Evolutionary conservation across 768 basidiomycete genomes (phyloP).

Genomic region (Pleurotus citrinopileatus): DNA sequence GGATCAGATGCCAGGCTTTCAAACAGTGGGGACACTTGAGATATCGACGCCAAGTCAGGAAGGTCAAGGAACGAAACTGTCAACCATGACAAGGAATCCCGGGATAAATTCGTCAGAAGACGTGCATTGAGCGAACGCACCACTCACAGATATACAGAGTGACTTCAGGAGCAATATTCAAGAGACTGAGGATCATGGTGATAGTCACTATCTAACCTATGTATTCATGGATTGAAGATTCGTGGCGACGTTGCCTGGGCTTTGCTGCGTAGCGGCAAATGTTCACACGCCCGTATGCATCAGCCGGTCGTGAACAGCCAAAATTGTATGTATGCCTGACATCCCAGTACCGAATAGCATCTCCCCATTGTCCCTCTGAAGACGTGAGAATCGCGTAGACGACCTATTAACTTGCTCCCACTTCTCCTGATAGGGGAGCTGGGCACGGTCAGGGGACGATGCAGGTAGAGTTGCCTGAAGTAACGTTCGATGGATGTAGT

Average conservation of each 20-base stretch:
- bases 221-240: neutral
- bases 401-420: too few relatives aligned
- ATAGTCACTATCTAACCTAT: neutral
- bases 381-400: too few relatives aligned
- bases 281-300: neutral
- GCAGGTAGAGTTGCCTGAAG: too few relatives aligned
- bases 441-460: too few relatives aligned
- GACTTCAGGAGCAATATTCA: slow-evolving; percentile 52
- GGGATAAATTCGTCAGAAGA: too few relatives aligned
- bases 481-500: too few relatives aligned
- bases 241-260: neutral
- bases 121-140: too few relatives aligned
- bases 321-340: too few relatives aligned
- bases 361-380: too few relatives aligned
- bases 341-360: too few relatives aligned
- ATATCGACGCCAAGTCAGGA: slow-evolving; percentile 60
- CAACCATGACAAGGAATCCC: neutral
- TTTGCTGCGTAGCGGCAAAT: neutral
- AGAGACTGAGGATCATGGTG: slow-evolving; percentile 18
- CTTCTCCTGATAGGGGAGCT: too few relatives aligned
- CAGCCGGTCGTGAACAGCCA: too few relatives aligned
- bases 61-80: slow-evolving; percentile 71
- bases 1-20: slow-evolving; percentile 56
- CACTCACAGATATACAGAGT: slow-evolving; percentile 55
- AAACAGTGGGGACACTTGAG: slow-evolving; percentile 44